Conservation (phyloP, 257 asterid genomes). For the Salvia splendens region DNA sequence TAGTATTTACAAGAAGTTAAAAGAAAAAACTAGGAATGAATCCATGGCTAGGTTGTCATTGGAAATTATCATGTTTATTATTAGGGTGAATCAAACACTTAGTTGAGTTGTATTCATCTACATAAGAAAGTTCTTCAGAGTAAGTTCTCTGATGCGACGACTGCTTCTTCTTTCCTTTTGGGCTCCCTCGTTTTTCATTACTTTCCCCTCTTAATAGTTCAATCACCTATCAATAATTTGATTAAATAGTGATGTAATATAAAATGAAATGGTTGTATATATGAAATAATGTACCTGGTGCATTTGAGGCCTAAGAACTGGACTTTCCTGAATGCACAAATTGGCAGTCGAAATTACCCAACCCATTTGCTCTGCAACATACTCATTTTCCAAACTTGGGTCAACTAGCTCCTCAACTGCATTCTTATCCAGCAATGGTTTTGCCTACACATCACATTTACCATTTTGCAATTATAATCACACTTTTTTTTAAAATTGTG, state of each 20-base stretch:
- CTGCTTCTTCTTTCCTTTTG: neutral
- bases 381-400: constrained; percentile 48
- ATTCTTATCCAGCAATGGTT: constrained; percentile 55
- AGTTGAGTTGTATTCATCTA: constrained; percentile 32
- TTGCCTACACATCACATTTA: constrained; percentile 44
- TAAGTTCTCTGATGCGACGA: constrained; percentile 31
- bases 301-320: constrained; percentile 65
- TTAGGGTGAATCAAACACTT: constrained; percentile 26
- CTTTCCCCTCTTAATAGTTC: constrained; percentile 9
- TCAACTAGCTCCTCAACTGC: constrained; percentile 45
- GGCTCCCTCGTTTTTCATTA: neutral
- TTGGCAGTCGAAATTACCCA: constrained; percentile 54
- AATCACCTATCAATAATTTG: constrained; percentile 1
- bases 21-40: no score
- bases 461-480: no score
- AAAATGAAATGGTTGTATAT: no score
- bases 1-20: no score
- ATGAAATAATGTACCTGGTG: constrained; percentile 46
- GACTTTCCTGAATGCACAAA: constrained; percentile 49
- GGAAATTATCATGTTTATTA: neutral
- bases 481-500: no score
- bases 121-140: constrained; percentile 34
- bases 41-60: neutral
- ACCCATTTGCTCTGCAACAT: constrained; percentile 44
- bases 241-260: no score